These are phyloP conservation scores for Helminthosporium solani DNA, from an alignment of 2,329 filamentous ascomycete species.

Conservation along the genomic window DNA sequence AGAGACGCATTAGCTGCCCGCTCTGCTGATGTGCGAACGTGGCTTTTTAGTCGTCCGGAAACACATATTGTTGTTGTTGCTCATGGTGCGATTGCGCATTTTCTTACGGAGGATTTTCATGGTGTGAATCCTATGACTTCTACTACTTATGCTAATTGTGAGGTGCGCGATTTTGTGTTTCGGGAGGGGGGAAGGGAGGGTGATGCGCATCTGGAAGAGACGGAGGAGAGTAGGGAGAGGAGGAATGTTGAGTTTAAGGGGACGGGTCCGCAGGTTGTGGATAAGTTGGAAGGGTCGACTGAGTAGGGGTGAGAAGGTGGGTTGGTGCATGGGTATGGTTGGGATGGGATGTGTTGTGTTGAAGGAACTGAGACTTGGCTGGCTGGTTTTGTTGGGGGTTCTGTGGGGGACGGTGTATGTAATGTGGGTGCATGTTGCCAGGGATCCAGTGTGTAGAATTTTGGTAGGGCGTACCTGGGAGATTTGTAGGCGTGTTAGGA, in stretches of 20 bases:
- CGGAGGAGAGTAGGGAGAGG: slow-evolving; percentile 20
- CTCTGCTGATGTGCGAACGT: slow-evolving; percentile 30
- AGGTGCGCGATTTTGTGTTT: slow-evolving; percentile 36
- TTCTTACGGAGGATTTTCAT: slow-evolving; percentile 76
- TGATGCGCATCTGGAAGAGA: slow-evolving; percentile 34
- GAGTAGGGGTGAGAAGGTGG: neutral
- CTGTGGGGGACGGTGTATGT: too few relatives aligned
- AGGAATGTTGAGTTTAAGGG: slow-evolving; percentile 20
- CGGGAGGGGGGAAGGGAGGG: slow-evolving; percentile 21
- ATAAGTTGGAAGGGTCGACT: slow-evolving; percentile 22
- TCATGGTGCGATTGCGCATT: slow-evolving; percentile 83
- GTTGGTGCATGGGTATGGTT: too few relatives aligned
- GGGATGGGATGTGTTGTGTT: too few relatives aligned
- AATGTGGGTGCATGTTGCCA: too few relatives aligned
- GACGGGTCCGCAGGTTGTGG: slow-evolving; percentile 30
- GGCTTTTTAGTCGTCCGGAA: slow-evolving; percentile 31
- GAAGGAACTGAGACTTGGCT: too few relatives aligned
- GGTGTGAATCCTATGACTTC: slow-evolving; percentile 31
- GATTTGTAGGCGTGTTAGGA: too few relatives aligned
- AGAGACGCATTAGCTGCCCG: slow-evolving; percentile 30
- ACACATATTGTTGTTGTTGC: slow-evolving; percentile 68
- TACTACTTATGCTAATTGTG: slow-evolving; percentile 38
- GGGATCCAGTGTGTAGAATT: too few relatives aligned
- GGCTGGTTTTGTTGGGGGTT: too few relatives aligned
- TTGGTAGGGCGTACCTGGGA: too few relatives aligned